Conservation (phyloP, 129 eudicot genomes). For the Chrysanthemum seticuspe region DNA sequence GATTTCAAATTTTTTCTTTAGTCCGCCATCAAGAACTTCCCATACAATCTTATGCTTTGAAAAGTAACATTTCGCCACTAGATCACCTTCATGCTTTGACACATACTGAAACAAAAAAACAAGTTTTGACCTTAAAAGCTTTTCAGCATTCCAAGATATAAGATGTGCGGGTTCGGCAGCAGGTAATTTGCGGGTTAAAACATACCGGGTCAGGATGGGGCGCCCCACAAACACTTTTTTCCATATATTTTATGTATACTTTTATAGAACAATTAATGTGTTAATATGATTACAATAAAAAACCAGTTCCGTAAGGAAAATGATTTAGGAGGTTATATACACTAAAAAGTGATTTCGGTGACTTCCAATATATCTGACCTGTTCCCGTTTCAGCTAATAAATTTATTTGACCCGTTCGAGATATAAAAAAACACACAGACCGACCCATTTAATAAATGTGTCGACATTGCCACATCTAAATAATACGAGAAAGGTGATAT, state of each 20-base stretch:
- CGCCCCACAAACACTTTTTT: not conserved
- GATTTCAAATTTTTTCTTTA: slow-evolving; percentile 86
- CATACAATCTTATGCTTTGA: slow-evolving; percentile 92
- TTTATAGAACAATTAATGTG: not conserved
- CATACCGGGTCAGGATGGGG: not conserved
- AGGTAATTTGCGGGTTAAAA: not conserved
- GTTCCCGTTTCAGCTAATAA: not conserved
- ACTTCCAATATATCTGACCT: not conserved
- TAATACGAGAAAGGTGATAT: slow-evolving; percentile 8
- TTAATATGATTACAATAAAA: slow-evolving; percentile 2
- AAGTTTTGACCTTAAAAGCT: slow-evolving; percentile 1
- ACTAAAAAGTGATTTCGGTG: not conserved
- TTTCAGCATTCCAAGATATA: not conserved
- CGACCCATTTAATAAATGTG: not conserved
- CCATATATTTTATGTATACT: not conserved
- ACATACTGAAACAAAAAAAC: slow-evolving; percentile 53
- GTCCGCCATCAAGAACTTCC: slow-evolving; percentile 91
- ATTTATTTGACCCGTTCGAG: not conserved
- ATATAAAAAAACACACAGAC: slow-evolving; percentile 2
- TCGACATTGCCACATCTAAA: slow-evolving; percentile 3
- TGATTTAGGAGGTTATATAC: slow-evolving; percentile 1
- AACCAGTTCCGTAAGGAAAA: slow-evolving; percentile 1
- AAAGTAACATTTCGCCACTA: slow-evolving; percentile 88
- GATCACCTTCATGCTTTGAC: slow-evolving; percentile 76
- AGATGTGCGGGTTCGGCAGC: not conserved